Percentiles rank a stretch among this genome's conserved stretches.
Conservation (phyloP, 805 yeast species). For the Hanseniaspora thailandica region DNA sequence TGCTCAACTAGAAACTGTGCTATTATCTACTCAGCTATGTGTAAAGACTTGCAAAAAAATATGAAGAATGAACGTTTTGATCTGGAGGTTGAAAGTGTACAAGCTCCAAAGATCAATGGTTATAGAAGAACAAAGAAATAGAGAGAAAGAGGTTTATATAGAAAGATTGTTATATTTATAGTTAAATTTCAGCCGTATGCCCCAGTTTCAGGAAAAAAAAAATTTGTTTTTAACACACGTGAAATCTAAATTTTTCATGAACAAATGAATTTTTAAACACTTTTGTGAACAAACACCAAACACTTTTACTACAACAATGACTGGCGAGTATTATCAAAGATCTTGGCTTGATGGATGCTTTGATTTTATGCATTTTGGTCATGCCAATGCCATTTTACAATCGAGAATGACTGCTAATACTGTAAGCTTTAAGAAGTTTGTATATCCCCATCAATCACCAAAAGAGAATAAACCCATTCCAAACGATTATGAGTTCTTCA, state of each 20-base stretch:
- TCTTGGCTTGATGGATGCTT: slow-evolving; percentile 98
- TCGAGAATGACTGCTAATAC: slow-evolving; percentile 74
- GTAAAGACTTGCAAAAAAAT: slow-evolving; percentile 6
- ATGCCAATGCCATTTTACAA: slow-evolving; percentile 92
- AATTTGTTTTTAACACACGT: no score
- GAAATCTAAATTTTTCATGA: no score
- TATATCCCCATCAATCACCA: no score
- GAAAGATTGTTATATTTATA: no score
- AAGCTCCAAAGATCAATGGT: neutral
- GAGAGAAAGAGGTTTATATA: neutral
- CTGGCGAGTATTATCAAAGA: slow-evolving; percentile 24
- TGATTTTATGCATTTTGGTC: slow-evolving; percentile 96
- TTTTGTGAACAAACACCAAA: no score
- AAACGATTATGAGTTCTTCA: neutral
- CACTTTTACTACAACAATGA: no score
- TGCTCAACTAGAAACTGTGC: slow-evolving; percentile 89
- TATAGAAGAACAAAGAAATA: slow-evolving; percentile 3
- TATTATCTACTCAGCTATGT: slow-evolving; percentile 41
- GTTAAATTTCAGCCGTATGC: no score
- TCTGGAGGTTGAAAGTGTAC: neutral
- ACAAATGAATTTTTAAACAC: no score
- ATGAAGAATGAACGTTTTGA: neutral
- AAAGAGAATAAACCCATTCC: slow-evolving; percentile 11
- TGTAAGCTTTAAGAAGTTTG: slow-evolving; percentile 38
- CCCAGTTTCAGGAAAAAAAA: no score